phyloP scores from a whole-genome alignment of 2,329 filamentous ascomycete genomes.

The Paramyrothecium roridum region DNA sequence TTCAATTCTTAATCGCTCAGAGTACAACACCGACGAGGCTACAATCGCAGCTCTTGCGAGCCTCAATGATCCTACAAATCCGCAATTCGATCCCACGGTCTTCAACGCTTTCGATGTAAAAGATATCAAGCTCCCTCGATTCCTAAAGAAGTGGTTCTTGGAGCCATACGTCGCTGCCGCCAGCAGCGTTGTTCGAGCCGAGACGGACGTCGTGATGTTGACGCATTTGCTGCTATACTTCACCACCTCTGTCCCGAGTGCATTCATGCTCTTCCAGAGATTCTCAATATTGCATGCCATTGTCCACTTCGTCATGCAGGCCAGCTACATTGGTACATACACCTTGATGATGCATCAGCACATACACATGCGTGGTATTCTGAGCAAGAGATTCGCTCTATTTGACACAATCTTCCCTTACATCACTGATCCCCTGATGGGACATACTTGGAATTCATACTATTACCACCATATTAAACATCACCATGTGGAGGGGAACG shows the following conservation, averaged over 20 bases:
- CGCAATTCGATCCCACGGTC: slow-evolving; percentile 43
- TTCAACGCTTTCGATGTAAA: slow-evolving; percentile 38
- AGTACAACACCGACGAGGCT: slow-evolving; percentile 9
- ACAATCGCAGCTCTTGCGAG: slow-evolving; percentile 33
- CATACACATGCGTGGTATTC: slow-evolving; percentile 72
- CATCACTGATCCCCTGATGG: slow-evolving; percentile 71
- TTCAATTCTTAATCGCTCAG: slow-evolving; percentile 4
- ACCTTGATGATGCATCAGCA: slow-evolving; percentile 84
- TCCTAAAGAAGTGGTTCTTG: slow-evolving; percentile 47
- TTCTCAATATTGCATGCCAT: slow-evolving; percentile 68
- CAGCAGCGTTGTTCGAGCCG: slow-evolving; percentile 54
- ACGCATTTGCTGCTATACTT: slow-evolving; percentile 74
- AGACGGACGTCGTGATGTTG: slow-evolving; percentile 74
- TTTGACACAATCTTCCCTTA: slow-evolving; percentile 71
- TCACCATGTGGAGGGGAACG: slow-evolving; percentile 79
- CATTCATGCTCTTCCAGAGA: slow-evolving; percentile 58
- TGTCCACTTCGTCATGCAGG: slow-evolving; percentile 62
- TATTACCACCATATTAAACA: slow-evolving; percentile 85
- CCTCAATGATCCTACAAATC: slow-evolving; percentile 35
- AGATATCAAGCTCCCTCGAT: slow-evolving; percentile 26
- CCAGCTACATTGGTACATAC: slow-evolving; percentile 69
- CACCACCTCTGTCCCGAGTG: slow-evolving; percentile 66
- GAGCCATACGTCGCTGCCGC: slow-evolving; percentile 58
- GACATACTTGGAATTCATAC: slow-evolving; percentile 83
- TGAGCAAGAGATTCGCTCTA: slow-evolving; percentile 49